Base-by-base conservation (phyloP, 2,329 filamentous ascomycete species). In the Colletotrichum chlorophyti region DNA sequence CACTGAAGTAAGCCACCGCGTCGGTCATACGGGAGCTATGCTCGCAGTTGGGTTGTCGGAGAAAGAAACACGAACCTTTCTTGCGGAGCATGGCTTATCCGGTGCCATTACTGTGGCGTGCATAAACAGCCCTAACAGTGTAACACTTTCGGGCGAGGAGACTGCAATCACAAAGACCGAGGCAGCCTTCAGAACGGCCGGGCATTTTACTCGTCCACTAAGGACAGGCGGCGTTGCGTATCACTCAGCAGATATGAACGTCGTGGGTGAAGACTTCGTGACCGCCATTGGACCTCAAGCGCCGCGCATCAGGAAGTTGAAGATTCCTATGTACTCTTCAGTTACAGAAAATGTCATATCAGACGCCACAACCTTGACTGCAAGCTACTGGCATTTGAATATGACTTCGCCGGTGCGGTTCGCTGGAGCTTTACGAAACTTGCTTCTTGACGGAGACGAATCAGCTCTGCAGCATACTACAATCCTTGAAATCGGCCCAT, bases 111-210 rank as follows among this genome's bases (percentile, higher is more conserved):
- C 43, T 10, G 47, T 54, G 9, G 47, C 59, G 14, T 82, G 81
- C 64, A 74, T 79, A 63, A 85, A 85, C 70, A 82, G 79, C 24
- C 81, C 82, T 0, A 69, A 70, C 1, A 83, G 76, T 15, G 66
- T 81, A 6, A 85, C 83, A 0, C 72, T 83, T 0, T 83, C 82
- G 0, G 82, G 82, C 8, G 76, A 81, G 35, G 72, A 74, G 24
- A 64, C 66, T 0, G 72, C 74, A 23, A 65, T 68, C 0, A 74
- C 73, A 3, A 68, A 84, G 3, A 74, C 77, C 7, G 40, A 64
- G 1, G 57, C 61, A 1, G 64, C 66, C 23, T 59, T 78, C 21
- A 71, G 79, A 37, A 69, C 19, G 35, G 52, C 41, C 5, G 27
- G 41, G 0, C 8, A 51, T 17, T 45, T 50, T 19, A 46, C 46